phyloP scores from a whole-genome alignment of 345 rosid species.

The Dipteronia sinensis region DNA sequence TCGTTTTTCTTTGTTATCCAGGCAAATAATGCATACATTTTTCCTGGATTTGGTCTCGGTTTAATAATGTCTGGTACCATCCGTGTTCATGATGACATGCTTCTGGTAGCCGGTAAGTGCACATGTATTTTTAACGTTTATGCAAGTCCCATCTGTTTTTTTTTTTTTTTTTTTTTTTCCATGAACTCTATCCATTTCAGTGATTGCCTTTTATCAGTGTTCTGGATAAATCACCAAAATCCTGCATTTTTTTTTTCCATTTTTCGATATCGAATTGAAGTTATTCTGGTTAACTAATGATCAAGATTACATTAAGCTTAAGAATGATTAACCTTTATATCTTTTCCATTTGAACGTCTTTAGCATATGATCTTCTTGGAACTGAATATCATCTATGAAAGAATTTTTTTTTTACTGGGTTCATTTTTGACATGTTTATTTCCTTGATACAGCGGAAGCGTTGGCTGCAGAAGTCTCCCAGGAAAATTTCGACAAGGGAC shows the following conservation, averaged over 20 bases:
- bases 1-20: conserved; percentile 29
- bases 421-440: neutral
- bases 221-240: no score
- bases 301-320: neutral
- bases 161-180: neutral
- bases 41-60: conserved; percentile 96
- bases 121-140: neutral
- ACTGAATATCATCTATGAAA: neutral
- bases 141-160: neutral
- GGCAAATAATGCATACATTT: conserved; percentile 97
- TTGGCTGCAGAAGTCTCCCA: conserved; percentile 75
- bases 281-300: no score
- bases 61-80: conserved; percentile 93
- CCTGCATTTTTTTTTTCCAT: no score
- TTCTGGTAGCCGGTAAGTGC: conserved; percentile 80
- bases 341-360: neutral
- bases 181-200: no score
- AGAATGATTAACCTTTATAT: neutral
- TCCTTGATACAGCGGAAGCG: conserved; percentile 69
- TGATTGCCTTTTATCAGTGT: no score
- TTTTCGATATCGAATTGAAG: no score
- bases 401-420: no score
- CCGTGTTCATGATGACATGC: conserved; percentile 96
- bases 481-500: conserved; percentile 84
- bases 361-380: neutral